Percentiles rank a stretch among this genome's conserved stretches.
phyloP scores from a whole-genome alignment of 2,329 filamentous ascomycete genomes.

The Fusarium albosuccineum region DNA sequence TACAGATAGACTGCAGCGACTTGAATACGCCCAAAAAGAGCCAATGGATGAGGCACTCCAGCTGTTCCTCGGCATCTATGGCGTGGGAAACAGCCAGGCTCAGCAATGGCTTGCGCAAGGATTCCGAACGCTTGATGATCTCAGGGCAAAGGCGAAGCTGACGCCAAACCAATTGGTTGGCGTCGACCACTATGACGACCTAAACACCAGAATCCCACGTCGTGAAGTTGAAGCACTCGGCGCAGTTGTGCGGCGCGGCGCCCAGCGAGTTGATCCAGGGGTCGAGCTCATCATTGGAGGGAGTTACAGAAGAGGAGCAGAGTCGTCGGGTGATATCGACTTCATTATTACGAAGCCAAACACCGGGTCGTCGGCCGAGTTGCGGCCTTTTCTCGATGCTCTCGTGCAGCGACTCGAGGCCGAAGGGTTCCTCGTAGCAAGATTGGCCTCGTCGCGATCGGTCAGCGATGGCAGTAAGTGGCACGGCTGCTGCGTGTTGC shows the following conservation, averaged over 20 bases:
- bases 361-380: constrained; percentile 65
- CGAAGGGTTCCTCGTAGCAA: constrained; percentile 75
- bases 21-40: constrained; percentile 78
- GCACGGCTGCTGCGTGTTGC: constrained; percentile 86
- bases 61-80: constrained; percentile 83
- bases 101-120: constrained; percentile 83
- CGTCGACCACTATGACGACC: constrained; percentile 83
- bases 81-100: constrained; percentile 78
- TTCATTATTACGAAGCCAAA: constrained; percentile 80
- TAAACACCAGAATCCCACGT: constrained; percentile 83
- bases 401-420: constrained; percentile 73
- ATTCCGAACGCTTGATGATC: constrained; percentile 78
- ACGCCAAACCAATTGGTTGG: constrained; percentile 80
- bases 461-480: constrained; percentile 79
- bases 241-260: constrained; percentile 69
- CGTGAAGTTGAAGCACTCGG: constrained; percentile 80
- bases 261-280: constrained; percentile 69
- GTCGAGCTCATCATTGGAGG: constrained; percentile 83
- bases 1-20: constrained; percentile 77
- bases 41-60: constrained; percentile 74
- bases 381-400: constrained; percentile 71
- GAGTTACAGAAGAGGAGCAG: constrained; percentile 85
- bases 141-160: constrained; percentile 72
- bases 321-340: constrained; percentile 85
- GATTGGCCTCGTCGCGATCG: constrained; percentile 69